A percentile compares a stretch with the other conserved stretches of the same genome.
phyloP scores from a whole-genome alignment of 768 basidiomycete genomes.

The Russula vinacea region DNA sequence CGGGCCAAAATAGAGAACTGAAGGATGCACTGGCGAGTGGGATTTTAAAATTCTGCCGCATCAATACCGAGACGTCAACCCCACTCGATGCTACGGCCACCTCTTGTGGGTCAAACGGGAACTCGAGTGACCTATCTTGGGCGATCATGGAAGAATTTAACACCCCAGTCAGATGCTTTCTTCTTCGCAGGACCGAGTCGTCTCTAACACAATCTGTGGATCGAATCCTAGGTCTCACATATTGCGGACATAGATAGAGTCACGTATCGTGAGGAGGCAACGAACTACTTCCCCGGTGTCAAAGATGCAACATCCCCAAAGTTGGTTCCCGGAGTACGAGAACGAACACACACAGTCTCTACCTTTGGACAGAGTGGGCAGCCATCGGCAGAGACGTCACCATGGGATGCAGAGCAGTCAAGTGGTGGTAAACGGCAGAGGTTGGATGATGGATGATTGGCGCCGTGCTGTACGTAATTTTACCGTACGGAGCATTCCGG shows the following conservation, averaged over 20 bases:
- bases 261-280: conserved; percentile 13
- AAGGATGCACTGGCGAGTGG: conserved; percentile 50
- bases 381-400: background rate
- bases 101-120: conserved; percentile 6
- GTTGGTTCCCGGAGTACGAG: background rate
- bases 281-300: conserved; percentile 15
- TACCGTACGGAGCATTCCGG: conserved; percentile 14
- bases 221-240: conserved; percentile 14
- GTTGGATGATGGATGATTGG: conserved; percentile 9
- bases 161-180: conserved; percentile 19
- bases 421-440: conserved; percentile 12
- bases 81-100: background rate
- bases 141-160: conserved; percentile 26
- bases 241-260: conserved; percentile 2
- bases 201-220: conserved; percentile 8
- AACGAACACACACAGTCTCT: background rate
- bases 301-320: background rate
- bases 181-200: background rate
- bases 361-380: background rate
- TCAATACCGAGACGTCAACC: conserved; percentile 9
- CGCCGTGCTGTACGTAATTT: background rate
- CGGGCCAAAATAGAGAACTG: conserved; percentile 51
- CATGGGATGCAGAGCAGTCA: background rate
- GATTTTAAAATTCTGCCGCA: conserved; percentile 43
- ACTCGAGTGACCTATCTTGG: conserved; percentile 26